phyloP scores from a whole-genome alignment of 2,329 filamentous ascomycete genomes.

The Pseudocercospora musae region DNA sequence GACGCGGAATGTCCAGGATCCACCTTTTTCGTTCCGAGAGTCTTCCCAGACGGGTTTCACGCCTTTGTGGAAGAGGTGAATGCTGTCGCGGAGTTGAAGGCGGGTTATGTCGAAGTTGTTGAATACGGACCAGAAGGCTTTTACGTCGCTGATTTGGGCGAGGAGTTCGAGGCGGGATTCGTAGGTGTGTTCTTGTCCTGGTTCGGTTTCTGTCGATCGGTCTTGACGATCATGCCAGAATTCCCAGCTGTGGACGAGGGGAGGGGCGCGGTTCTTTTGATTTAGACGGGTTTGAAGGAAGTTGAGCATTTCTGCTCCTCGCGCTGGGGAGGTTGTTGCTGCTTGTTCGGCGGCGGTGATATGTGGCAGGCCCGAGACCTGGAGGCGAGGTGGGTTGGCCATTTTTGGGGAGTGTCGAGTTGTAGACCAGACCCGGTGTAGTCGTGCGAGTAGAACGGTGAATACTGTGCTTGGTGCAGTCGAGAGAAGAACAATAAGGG shows the following conservation, averaged over 20 bases:
- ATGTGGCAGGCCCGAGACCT: slow-evolving; percentile 53
- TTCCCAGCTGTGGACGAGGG: slow-evolving; percentile 52
- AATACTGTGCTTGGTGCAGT: not conserved
- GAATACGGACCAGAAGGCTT: slow-evolving; percentile 51
- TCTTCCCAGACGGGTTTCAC: slow-evolving; percentile 85
- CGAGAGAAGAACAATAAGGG: not conserved
- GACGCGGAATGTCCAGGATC: slow-evolving; percentile 89
- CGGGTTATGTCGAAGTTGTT: slow-evolving; percentile 74
- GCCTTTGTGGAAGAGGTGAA: slow-evolving; percentile 77
- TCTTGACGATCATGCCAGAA: slow-evolving; percentile 52
- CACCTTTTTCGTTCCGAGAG: slow-evolving; percentile 77
- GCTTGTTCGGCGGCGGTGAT: slow-evolving; percentile 59
- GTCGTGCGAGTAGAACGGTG: not conserved
- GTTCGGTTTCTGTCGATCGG: slow-evolving; percentile 22
- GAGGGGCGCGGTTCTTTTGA: slow-evolving; percentile 46
- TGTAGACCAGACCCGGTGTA: not conserved
- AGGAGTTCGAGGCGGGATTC: slow-evolving; percentile 48
- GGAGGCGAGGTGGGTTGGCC: slow-evolving; percentile 26
- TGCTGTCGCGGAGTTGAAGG: slow-evolving; percentile 63
- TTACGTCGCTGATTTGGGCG: slow-evolving; percentile 45
- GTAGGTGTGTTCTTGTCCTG: slow-evolving; percentile 33
- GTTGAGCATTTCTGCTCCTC: slow-evolving; percentile 69
- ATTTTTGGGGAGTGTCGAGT: slow-evolving; percentile 9
- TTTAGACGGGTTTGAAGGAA: slow-evolving; percentile 36
- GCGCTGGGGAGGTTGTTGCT: slow-evolving; percentile 66